Evolutionary conservation across 352 stramenopile species (phyloP).

Genomic region (Achlya hypogyna): DNA sequence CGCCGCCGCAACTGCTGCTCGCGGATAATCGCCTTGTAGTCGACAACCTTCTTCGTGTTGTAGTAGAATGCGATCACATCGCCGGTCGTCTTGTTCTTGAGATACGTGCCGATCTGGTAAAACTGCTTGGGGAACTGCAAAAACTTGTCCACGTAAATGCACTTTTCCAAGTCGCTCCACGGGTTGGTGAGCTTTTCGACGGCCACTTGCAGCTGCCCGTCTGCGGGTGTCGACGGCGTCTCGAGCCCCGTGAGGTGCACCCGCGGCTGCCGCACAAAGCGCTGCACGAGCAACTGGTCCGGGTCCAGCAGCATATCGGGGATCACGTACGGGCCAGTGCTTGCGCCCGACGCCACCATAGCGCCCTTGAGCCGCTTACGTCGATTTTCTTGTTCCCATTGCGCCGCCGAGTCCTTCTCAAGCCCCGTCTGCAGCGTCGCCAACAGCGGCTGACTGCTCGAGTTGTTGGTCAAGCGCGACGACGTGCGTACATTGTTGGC

Average conservation of each 20-base stretch:
- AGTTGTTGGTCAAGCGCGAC: slow-evolving; percentile 82
- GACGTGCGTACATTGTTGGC: slow-evolving; percentile 53
- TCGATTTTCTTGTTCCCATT: slow-evolving; percentile 70
- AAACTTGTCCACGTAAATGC: slow-evolving; percentile 99
- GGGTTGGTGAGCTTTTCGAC: slow-evolving; percentile 84
- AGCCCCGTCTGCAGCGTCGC: slow-evolving; percentile 43
- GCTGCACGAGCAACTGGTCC: slow-evolving; percentile 29
- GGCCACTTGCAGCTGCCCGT: slow-evolving; percentile 18
- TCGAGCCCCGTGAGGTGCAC: slow-evolving; percentile 6
- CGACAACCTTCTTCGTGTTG: slow-evolving; percentile 94
- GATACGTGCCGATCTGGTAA: slow-evolving; percentile 89
- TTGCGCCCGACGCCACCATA: slow-evolving; percentile 35
- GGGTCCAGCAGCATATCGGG: slow-evolving; percentile 72
- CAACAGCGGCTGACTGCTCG: slow-evolving; percentile 52
- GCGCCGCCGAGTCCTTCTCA: slow-evolving; percentile 48
- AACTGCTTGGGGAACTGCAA: slow-evolving; percentile 99
- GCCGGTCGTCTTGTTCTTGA: slow-evolving; percentile 93
- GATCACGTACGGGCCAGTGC: slow-evolving; percentile 31
- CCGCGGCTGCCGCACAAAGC: slow-evolving; percentile 8
- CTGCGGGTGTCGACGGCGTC: neutral
- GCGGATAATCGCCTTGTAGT: slow-evolving; percentile 93
- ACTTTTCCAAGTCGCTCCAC: slow-evolving; percentile 99
- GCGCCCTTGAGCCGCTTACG: slow-evolving; percentile 80
- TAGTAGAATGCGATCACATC: slow-evolving; percentile 99
- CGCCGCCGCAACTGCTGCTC: slow-evolving; percentile 80